Conservation (phyloP, 257 asterid species). For the Plantago elongata region DNA sequence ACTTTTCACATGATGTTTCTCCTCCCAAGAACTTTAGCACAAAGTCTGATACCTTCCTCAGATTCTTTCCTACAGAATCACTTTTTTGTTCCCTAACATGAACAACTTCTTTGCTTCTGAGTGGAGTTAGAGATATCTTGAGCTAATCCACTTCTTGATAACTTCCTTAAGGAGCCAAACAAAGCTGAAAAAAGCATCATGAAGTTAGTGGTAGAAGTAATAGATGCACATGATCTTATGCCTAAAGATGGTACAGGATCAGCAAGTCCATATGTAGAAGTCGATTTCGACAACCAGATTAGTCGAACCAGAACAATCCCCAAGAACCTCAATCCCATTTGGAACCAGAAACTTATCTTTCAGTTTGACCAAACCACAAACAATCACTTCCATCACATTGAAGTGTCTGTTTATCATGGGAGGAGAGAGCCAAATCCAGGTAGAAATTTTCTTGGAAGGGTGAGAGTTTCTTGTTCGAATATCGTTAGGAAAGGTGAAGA, state of each 20-base stretch:
- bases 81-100: not conserved
- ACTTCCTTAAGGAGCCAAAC: conserved; percentile 8
- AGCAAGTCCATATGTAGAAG: conserved; percentile 21
- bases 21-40: conserved; percentile 11
- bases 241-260: conserved; percentile 20
- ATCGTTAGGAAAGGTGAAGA: conserved; percentile 18
- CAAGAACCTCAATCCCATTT: conserved; percentile 16
- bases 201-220: conserved; percentile 19
- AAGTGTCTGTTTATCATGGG: conserved; percentile 18
- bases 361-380: conserved; percentile 1
- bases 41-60: conserved; percentile 16
- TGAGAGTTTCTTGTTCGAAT: conserved; percentile 15
- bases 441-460: conserved; percentile 19
- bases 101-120: conserved; percentile 11
- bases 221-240: conserved; percentile 23
- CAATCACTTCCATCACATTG: conserved; percentile 3
- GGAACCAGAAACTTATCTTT: conserved; percentile 17
- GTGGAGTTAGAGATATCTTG: conserved; percentile 15
- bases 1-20: not conserved
- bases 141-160: conserved; percentile 1
- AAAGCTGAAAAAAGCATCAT: conserved; percentile 4
- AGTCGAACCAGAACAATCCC: conserved; percentile 12
- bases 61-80: not conserved
- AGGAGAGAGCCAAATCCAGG: conserved; percentile 1
- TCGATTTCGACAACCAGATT: conserved; percentile 14